Percentiles rank a stretch among this genome's conserved stretches.
Evolutionary conservation across 2,329 filamentous ascomycete genomes (phyloP).

Genomic region (Bipolaris bicolor): DNA sequence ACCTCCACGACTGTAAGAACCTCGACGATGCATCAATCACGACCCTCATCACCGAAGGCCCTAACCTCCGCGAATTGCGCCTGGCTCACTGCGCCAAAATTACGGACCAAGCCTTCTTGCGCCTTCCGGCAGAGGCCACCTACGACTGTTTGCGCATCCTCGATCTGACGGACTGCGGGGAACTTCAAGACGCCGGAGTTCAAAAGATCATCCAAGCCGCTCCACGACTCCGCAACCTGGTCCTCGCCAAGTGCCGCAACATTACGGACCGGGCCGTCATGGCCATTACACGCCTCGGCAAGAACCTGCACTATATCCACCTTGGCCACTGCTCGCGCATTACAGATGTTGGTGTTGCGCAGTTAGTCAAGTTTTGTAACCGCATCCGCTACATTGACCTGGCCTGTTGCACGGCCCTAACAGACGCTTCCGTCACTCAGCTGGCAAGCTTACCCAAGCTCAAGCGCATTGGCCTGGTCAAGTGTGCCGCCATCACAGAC

Average conservation of each 20-base stretch:
- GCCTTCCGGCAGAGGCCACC: conserved; percentile 69
- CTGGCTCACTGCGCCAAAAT: conserved; percentile 85
- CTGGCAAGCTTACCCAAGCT: conserved; percentile 89
- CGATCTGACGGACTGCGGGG: conserved; percentile 86
- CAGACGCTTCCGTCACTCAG: conserved; percentile 83
- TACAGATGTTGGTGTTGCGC: conserved; percentile 85
- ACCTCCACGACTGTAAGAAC: conserved; percentile 82
- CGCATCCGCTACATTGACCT: conserved; percentile 96
- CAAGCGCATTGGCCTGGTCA: conserved; percentile 92
- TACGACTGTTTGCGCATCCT: conserved; percentile 93
- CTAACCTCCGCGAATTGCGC: conserved; percentile 86
- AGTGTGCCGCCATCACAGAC: conserved; percentile 90
- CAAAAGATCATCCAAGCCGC: conserved; percentile 86
- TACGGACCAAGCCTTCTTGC: conserved; percentile 85
- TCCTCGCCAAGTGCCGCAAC: conserved; percentile 90
- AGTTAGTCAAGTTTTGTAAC: conserved; percentile 83
- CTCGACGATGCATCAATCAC: conserved; percentile 86
- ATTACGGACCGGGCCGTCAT: conserved; percentile 89
- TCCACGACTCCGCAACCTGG: conserved; percentile 87
- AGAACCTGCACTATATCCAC: conserved; percentile 96
- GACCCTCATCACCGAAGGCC: conserved; percentile 76
- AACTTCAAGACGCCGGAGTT: conserved; percentile 84
- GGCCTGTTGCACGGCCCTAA: conserved; percentile 90
- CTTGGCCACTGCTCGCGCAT: conserved; percentile 91
- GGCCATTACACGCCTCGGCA: conserved; percentile 86